Base-by-base conservation (phyloP, 805 yeast genomes). In the Saturnispora saitoi region DNA sequence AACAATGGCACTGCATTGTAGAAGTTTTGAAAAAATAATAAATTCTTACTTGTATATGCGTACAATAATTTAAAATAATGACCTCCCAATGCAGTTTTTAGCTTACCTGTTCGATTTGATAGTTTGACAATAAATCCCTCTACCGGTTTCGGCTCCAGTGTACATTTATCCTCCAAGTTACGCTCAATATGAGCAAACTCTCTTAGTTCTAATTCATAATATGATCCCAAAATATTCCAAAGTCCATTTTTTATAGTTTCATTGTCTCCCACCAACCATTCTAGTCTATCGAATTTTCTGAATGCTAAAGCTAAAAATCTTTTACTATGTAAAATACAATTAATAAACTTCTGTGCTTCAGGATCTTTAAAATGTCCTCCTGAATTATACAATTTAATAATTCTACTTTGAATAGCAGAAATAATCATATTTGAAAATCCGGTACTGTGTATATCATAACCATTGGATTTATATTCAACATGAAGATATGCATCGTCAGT, bases 41-140 rank as follows among this genome's bases (percentile, higher is more conserved):
- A 56, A 54, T 83, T 70, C 49, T 80, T 82, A 43, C 72, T 70
- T 0, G 95, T 73, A 57, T 70, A 78, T 52, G 84, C 76, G 63
- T 89, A 90, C 51, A 73, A 73, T 40, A 81, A 64, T 48, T 75
- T 78, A 54, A 72, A 73, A 48, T 76, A 73, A 31, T 74, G 64
- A 50, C 58, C 64, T 0, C 67, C 65, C 11, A 65, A 45, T 4
- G 34, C 38, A 1, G 64, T 49, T 19, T 45, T 50, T 17, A 47
- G n/a, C 24, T 55, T 59, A 0, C 87, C 87, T 5, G 63, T 59
- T 49, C 75, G 70, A 40, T 77, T 71, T 0, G 81, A 72, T 29
- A 83, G 60, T 44, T 81, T 71, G 3, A 77, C 67, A 19, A 90
- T 62, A 60, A 85, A 89, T 0, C 98, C 98, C 65, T 91, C 98